Evolutionary conservation across 352 stramenopile species (phyloP), one percentile per base, ranked within the genome.

Genomic region (Poterioochromonas sp.): DNA sequence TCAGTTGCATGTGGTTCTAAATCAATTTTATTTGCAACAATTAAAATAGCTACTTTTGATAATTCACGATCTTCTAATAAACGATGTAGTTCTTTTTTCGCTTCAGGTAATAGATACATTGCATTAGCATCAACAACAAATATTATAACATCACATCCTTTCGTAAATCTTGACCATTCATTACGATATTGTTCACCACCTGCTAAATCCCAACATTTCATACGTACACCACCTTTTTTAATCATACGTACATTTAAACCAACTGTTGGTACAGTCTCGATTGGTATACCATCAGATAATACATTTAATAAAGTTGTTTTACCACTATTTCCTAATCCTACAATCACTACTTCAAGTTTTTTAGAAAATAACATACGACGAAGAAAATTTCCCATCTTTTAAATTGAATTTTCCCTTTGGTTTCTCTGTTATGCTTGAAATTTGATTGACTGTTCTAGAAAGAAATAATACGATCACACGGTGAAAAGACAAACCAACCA

Each of bases 201-300:
- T 54, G 93, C 94, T 77, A 98, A 97, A 87, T 98, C 94, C 94
- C 94, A 98, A 84, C 94, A 98, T 84, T 98, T 98, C 93, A 98
- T 98, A 83, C 97, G 93, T 0, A 87, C 83, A 43, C 81, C 81
- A 35, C 84, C 93, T 85, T 90, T 97, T 91, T 90, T 95, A 76
- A 97, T 93, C 43, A 97, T 87, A 84, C 97, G 97, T 63, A 98
- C 94, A 84, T 97, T 97, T 53, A 98, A 85, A 63, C 94, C 94
- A 82, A 98, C 97, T 39, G 94, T 98, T n/a, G 93, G 93, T 71
- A 93, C 94, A 39, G 94, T 98, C 84, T 97, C 93, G 51, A 97
- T 92, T 29, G 93, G 89, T 83, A 94, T 86, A 34, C 93, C 93
- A 89, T 97, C 94, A 62, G 94, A 91, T 83, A 97, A 93, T 39